phyloP scores from a whole-genome alignment of 768 basidiomycete genomes.

The Candolleomyces eurysporus region DNA sequence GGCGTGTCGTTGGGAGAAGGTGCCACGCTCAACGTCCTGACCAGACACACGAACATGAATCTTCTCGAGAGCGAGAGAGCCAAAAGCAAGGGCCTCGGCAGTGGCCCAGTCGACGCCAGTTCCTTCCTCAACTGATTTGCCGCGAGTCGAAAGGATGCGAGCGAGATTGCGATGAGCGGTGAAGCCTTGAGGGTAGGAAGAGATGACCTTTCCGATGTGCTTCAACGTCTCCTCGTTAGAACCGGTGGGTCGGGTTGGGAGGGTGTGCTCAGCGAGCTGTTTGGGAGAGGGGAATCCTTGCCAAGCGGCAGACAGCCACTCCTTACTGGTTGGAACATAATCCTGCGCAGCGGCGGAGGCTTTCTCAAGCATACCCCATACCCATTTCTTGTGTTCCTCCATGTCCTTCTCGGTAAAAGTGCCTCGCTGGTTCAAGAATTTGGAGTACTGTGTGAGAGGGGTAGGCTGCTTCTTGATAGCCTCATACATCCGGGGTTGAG shows the following conservation, averaged over 20 bases:
- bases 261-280: slow-evolving; percentile 86
- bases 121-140: slow-evolving; percentile 90
- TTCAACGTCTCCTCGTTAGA: slow-evolving; percentile 71
- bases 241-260: slow-evolving; percentile 91
- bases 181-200: slow-evolving; percentile 83
- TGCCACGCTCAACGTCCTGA: slow-evolving; percentile 98
- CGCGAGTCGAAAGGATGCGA: slow-evolving; percentile 84
- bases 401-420: slow-evolving; percentile 96
- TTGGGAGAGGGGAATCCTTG: slow-evolving; percentile 97
- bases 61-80: slow-evolving; percentile 88
- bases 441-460: slow-evolving; percentile 87
- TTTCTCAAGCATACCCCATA: slow-evolving; percentile 98
- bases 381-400: slow-evolving; percentile 99
- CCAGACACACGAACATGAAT: slow-evolving; percentile 94
- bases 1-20: slow-evolving; percentile 97
- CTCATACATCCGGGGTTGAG: slow-evolving; percentile 98
- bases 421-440: slow-evolving; percentile 84
- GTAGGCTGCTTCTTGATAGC: slow-evolving; percentile 94
- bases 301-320: slow-evolving; percentile 98
- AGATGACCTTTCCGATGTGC: slow-evolving; percentile 84
- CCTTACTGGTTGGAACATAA: slow-evolving; percentile 91
- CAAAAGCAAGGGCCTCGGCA: slow-evolving; percentile 96
- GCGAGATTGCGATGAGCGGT: slow-evolving; percentile 89
- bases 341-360: slow-evolving; percentile 92
- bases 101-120: slow-evolving; percentile 96